Base-by-base conservation (phyloP, 202 grass and related monocot genomes). In the Dendrocalamus latiflorus region DNA sequence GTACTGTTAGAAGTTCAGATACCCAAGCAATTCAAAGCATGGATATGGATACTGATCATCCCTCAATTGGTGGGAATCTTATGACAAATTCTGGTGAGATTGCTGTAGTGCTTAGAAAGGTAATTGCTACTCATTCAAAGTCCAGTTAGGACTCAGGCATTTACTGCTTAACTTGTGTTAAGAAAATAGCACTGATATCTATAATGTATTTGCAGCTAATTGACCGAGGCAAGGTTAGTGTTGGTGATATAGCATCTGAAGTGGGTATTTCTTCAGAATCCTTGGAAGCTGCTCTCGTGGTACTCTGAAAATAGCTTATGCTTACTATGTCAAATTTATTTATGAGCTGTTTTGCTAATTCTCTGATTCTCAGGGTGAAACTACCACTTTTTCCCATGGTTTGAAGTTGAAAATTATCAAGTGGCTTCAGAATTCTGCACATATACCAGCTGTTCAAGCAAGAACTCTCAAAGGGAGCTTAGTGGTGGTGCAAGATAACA, bases 371-470 rank as follows among this genome's bases (percentile, higher is more conserved):
- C 83, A 99, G 96, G 96, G 96, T 78, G 93, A 99, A 87, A 99
- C 96, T 38, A 96, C 93, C 51, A 94, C 91, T 1, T 99, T 99
- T 90, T 96, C 96, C 63, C 89, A 94, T 82, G 96, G 96, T 72
- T 81, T 99, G 81, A 99, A 88, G 74, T 73, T 99, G 57, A 99
- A 91, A 92, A 96, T 99, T 80, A 89, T 95, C 71, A 99, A 90
- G 65, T 99, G 96, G 93, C 89, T 99, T 65, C 85, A 91, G 81
- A 90, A 73, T 81, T 93, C 81, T 80, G 78, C 74, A 60, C 85
- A 83, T 74, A 59, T 30, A 30, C 30, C 79, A 78, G 70, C 36
- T 91, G 34, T 81, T 79, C 82, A 83, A 87, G 75, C 75, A 72
- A 81, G 45, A 42, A 41, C 73, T 85, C 22, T 15, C 47, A 88